Conservation (phyloP, 139 green algal species). For the Chlamydomonas sphaeroides region DNA sequence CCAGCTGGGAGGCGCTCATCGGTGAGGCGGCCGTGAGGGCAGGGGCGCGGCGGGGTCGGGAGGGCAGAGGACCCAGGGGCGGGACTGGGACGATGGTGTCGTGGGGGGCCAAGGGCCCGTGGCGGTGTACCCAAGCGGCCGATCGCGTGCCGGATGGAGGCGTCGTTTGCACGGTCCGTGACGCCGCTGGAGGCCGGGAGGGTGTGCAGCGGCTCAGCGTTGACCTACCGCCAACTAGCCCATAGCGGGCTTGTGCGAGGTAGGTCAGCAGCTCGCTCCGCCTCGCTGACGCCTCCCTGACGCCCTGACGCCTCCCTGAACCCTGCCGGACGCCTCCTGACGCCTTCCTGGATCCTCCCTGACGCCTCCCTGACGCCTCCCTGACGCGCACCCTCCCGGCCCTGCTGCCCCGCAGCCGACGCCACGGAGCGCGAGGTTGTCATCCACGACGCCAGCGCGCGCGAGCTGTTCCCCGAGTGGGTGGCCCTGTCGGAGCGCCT, state of each 20-base stretch:
- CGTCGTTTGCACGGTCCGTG: too few relatives aligned
- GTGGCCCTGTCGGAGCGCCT: slow-evolving; percentile 5
- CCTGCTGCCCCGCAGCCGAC: slow-evolving; percentile 29
- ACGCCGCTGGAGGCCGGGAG: too few relatives aligned
- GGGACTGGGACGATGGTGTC: not conserved
- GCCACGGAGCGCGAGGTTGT: slow-evolving; percentile 58
- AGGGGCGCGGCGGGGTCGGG: too few relatives aligned
- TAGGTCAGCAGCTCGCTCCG: too few relatives aligned
- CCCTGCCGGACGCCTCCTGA: not conserved
- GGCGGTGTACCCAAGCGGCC: too few relatives aligned
- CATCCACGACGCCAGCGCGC: slow-evolving; percentile 63
- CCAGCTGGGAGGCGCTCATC: slow-evolving; percentile 72
- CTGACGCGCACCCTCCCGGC: too few relatives aligned
- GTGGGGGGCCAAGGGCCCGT: too few relatives aligned
- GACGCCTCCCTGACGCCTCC: not conserved
- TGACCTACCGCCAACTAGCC: too few relatives aligned
- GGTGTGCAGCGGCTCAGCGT: too few relatives aligned
- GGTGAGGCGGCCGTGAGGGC: not conserved
- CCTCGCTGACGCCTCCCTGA: not conserved
- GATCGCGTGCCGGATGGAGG: not conserved
- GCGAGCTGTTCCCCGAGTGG: slow-evolving; percentile 51
- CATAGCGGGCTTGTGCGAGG: too few relatives aligned
- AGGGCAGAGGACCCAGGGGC: too few relatives aligned
- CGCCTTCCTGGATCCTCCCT: not conserved
- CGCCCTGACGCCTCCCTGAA: too few relatives aligned